Conservation (phyloP, 306 rosid species). For the Acmispon strigosus region DNA sequence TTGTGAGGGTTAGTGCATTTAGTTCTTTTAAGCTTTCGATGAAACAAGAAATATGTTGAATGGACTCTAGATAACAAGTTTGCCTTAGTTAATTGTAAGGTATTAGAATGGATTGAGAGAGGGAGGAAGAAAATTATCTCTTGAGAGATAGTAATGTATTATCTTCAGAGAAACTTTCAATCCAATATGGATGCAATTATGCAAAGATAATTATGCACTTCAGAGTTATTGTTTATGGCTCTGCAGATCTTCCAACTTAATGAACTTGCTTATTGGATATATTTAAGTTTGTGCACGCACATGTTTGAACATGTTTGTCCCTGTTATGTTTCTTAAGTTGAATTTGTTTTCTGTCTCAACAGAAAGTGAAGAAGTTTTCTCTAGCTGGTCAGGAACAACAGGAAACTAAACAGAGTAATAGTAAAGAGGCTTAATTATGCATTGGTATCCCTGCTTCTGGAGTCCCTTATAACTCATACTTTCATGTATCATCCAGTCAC, state of each 20-base stretch:
- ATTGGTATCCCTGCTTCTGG: background rate
- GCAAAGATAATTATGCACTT: background rate
- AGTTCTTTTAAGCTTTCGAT: background rate
- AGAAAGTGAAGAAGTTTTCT: conserved; percentile 89
- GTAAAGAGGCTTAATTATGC: conserved; percentile 41
- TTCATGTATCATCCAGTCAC: background rate
- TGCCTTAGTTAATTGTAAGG: background rate
- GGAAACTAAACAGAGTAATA: conserved; percentile 32
- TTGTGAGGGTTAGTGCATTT: background rate
- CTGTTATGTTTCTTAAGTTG: background rate
- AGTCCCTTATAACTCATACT: background rate
- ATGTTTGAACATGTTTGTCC: background rate
- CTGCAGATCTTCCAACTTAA: conserved; percentile 5
- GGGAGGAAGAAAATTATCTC: too few species aligned
- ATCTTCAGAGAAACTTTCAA: too few species aligned
- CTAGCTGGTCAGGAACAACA: conserved; percentile 48
- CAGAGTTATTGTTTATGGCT: background rate
- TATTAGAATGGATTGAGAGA: too few species aligned
- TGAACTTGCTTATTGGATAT: background rate
- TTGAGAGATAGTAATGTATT: background rate
- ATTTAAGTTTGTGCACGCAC: background rate
- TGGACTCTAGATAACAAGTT: background rate
- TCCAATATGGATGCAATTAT: too few species aligned
- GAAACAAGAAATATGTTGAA: background rate
- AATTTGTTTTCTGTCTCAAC: conserved; percentile 19